A percentile compares a stretch with the other conserved stretches of the same genome.
These are phyloP conservation scores for Fusarium tjaetaba DNA, from an alignment of 2,329 filamentous ascomycete species.

Conservation along the genomic window DNA sequence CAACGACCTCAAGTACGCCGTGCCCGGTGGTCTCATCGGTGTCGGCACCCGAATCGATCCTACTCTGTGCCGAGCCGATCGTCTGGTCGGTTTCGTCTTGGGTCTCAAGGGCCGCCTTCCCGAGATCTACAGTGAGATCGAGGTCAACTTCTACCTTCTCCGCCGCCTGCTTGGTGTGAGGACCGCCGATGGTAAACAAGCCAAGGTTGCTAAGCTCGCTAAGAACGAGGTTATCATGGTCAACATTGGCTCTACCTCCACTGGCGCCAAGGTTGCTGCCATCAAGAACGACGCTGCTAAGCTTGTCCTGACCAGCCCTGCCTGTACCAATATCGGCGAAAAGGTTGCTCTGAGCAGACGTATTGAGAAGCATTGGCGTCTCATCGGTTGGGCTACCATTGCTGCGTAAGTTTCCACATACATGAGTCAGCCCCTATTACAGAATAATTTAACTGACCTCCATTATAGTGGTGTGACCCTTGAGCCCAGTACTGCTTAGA, in stretches of 20 bases:
- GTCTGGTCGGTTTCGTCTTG: conserved; percentile 96
- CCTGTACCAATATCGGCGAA: conserved; percentile 96
- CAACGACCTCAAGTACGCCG: conserved; percentile 98
- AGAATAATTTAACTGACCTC: conserved; percentile 19
- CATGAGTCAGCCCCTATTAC: neutral
- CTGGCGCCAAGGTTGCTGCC: conserved; percentile 94
- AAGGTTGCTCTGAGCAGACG: conserved; percentile 96
- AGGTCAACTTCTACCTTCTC: conserved; percentile 99
- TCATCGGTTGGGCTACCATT: conserved; percentile 91
- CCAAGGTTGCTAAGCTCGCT: conserved; percentile 96
- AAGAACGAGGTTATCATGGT: conserved; percentile 99
- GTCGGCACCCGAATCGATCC: conserved; percentile 98
- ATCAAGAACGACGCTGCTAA: conserved; percentile 99
- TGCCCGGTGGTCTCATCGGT: conserved; percentile 97
- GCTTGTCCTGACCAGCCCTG: conserved; percentile 89
- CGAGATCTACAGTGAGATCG: conserved; percentile 97
- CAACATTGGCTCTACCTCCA: conserved; percentile 97
- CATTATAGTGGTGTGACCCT: conserved; percentile 62
- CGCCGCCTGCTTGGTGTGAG: conserved; percentile 94
- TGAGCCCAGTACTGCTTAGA: conserved; percentile 60
- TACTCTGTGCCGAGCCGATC: conserved; percentile 97
- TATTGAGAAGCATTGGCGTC: conserved; percentile 99
- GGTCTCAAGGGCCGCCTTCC: conserved; percentile 93
- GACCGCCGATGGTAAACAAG: conserved; percentile 98
- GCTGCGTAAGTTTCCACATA: conserved; percentile 65